These are phyloP conservation scores for Asterionellopsis glacialis DNA, from an alignment of 108 stramenopile genomes.

Conservation along the genomic window DNA sequence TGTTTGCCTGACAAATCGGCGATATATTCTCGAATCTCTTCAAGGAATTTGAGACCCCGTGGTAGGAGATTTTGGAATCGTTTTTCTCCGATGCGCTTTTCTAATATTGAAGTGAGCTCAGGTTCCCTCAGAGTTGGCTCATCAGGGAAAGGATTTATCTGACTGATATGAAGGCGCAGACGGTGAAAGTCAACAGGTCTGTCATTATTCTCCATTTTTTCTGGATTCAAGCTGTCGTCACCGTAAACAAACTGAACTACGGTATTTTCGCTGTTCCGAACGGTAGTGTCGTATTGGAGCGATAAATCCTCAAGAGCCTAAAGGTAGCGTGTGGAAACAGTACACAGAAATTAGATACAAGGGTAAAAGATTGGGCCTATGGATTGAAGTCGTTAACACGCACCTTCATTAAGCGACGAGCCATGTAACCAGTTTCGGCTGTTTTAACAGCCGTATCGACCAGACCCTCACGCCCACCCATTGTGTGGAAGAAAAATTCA, in stretches of 20 bases:
- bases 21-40: constrained; percentile 70
- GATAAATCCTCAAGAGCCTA: constrained; percentile 92
- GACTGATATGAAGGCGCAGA: constrained; percentile 52
- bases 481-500: constrained; percentile 99
- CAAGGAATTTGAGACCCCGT: constrained; percentile 55
- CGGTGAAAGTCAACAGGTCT: constrained; percentile 82
- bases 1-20: constrained; percentile 48
- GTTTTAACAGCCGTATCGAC: constrained; percentile 99
- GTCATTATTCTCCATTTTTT: constrained; percentile 92
- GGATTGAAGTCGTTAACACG: constrained; percentile 5
- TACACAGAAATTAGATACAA: background rate
- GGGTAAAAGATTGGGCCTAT: constrained; percentile 6
- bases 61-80: constrained; percentile 67
- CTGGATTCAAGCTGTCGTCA: constrained; percentile 95
- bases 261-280: constrained; percentile 93
- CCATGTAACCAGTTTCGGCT: constrained; percentile 99
- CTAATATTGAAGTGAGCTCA: constrained; percentile 41
- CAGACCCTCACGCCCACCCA: constrained; percentile 98
- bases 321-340: background rate
- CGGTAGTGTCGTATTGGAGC: constrained; percentile 92
- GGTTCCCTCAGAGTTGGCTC: constrained; percentile 43
- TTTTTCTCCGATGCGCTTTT: constrained; percentile 36
- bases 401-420: constrained; percentile 96
- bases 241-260: constrained; percentile 98
- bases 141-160: constrained; percentile 49